Conservation (phyloP, 345 rosid genomes). For the Xanthoceras sorbifolium region DNA sequence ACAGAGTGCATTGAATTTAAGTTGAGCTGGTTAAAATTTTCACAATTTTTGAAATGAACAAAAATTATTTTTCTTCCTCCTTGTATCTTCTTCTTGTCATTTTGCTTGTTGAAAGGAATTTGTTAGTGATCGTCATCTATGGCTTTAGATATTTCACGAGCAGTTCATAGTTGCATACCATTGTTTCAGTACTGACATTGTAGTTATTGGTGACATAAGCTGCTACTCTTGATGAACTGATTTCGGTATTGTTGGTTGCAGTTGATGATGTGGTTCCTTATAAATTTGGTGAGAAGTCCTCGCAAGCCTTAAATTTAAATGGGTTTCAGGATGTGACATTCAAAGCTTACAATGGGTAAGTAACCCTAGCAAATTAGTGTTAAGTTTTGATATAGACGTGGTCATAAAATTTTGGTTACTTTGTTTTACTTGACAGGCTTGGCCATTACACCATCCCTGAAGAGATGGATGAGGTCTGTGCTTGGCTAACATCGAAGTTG, state of each 20-base stretch:
- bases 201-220: not conserved
- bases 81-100: not conserved
- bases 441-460: slow-evolving; percentile 91
- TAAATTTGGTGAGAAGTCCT: slow-evolving; percentile 91
- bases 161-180: not conserved
- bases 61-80: not conserved
- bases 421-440: slow-evolving; percentile 45
- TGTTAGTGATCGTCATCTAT: not conserved
- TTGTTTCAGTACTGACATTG: not conserved
- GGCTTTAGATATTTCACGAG: not conserved
- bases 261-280: slow-evolving; percentile 89
- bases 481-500: slow-evolving; percentile 72
- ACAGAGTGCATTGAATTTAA: not conserved
- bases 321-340: slow-evolving; percentile 76
- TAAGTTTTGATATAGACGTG: not conserved
- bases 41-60: not conserved
- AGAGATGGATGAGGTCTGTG: slow-evolving; percentile 83
- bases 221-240: slow-evolving; percentile 5
- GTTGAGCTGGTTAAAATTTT: not conserved
- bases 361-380: not conserved
- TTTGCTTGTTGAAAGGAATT: not conserved
- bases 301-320: slow-evolving; percentile 48
- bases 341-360: slow-evolving; percentile 74
- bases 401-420: not conserved
- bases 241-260: slow-evolving; percentile 32